These are phyloP conservation scores for Fusarium poae DNA, from an alignment of 2,329 filamentous ascomycete genomes.

Conservation along the genomic window DNA sequence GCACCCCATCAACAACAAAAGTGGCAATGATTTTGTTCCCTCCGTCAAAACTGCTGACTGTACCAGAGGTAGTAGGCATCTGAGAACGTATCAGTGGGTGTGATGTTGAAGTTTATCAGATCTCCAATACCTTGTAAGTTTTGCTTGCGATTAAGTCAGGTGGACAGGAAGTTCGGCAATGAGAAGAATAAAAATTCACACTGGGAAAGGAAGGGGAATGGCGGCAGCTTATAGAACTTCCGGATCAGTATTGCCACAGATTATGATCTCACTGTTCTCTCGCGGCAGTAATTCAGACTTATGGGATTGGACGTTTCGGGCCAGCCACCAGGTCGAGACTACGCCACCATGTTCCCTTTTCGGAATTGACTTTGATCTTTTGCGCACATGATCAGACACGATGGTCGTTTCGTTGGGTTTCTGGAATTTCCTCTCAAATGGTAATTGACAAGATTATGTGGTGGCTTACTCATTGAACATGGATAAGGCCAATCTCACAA, in stretches of 20 bases:
- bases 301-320: neutral
- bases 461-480: no score
- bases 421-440: neutral
- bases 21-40: neutral
- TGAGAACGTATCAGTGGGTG: neutral
- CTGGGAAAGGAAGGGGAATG: neutral
- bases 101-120: neutral
- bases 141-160: neutral
- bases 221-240: neutral
- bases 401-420: neutral
- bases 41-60: conserved; percentile 2
- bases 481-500: no score
- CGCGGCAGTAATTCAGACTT: neutral
- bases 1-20: neutral
- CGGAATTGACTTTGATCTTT: neutral
- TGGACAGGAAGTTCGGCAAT: neutral
- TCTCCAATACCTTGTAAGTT: neutral
- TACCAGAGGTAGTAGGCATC: conserved; percentile 2
- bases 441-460: no score
- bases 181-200: no score
- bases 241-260: neutral
- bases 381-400: neutral
- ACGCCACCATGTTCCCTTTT: conserved; percentile 4
- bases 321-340: conserved; percentile 1
- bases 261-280: conserved; percentile 3